phyloP scores from a whole-genome alignment of 2,329 filamentous ascomycete genomes.

The Lachnellula arida region DNA sequence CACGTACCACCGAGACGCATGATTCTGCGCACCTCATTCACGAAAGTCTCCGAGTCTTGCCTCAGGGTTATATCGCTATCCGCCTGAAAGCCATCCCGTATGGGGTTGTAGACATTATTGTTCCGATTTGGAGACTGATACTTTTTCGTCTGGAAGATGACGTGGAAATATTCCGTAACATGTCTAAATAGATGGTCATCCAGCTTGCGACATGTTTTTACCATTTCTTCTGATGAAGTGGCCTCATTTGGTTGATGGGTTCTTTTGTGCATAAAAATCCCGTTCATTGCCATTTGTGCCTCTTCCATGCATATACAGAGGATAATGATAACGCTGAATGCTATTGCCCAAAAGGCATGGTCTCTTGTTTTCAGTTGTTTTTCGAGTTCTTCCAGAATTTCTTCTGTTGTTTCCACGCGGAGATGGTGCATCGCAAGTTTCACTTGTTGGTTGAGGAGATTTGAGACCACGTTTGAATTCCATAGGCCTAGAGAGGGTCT shows the following conservation, averaged over 20 bases:
- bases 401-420: constrained; percentile 1
- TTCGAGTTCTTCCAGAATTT: constrained; percentile 8
- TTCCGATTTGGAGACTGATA: neutral
- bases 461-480: neutral
- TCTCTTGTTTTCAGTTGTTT: constrained; percentile 6
- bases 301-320: constrained; percentile 12
- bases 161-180: constrained; percentile 7
- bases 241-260: neutral
- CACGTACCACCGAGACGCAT: neutral
- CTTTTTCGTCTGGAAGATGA: constrained; percentile 2
- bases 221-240: neutral
- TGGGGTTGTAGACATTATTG: constrained; percentile 7
- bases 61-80: neutral
- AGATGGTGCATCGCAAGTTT: constrained; percentile 9
- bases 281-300: constrained; percentile 7
- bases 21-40: constrained; percentile 1
- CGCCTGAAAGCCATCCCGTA: constrained; percentile 3
- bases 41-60: constrained; percentile 1
- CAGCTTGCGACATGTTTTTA: constrained; percentile 2
- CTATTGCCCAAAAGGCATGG: constrained; percentile 5
- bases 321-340: constrained; percentile 7
- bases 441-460: constrained; percentile 10
- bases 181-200: constrained; percentile 6
- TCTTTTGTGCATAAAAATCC: constrained; percentile 5
- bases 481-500: neutral